phyloP scores from a whole-genome alignment of 768 basidiomycete genomes.

The Collybia sordida region DNA sequence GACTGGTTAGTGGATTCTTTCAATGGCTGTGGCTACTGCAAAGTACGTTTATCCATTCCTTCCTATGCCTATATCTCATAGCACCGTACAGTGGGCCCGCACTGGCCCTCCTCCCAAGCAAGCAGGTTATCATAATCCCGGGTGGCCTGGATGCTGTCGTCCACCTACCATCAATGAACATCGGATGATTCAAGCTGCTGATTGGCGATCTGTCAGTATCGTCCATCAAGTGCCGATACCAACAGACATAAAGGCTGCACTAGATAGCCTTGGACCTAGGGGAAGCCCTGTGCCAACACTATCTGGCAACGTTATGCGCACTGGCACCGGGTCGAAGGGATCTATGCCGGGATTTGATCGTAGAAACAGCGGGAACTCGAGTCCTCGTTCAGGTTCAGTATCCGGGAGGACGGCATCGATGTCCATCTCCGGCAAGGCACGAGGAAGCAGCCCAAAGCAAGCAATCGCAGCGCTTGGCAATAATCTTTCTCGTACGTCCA shows the following conservation, averaged over 20 bases:
- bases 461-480: slow-evolving; percentile 34
- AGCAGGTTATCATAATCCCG: slow-evolving; percentile 63
- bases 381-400: slow-evolving; percentile 29
- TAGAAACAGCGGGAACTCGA: slow-evolving; percentile 42
- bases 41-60: slow-evolving; percentile 47
- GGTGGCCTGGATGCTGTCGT: slow-evolving; percentile 92
- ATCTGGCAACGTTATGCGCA: slow-evolving; percentile 28
- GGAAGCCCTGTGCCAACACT: slow-evolving; percentile 27
- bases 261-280: slow-evolving; percentile 53
- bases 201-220: slow-evolving; percentile 79
- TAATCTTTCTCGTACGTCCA: slow-evolving; percentile 38
- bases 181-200: slow-evolving; percentile 63
- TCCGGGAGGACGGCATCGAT: slow-evolving; percentile 31
- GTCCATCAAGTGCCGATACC: slow-evolving; percentile 78
- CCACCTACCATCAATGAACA: slow-evolving; percentile 61
- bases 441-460: slow-evolving; percentile 57
- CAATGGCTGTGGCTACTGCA: slow-evolving; percentile 90
- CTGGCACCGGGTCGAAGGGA: slow-evolving; percentile 24
- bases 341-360: slow-evolving; percentile 39
- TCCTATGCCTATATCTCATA: slow-evolving; percentile 19
- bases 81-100: slow-evolving; percentile 63
- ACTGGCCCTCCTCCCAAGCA: slow-evolving; percentile 53
- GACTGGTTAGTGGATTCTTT: slow-evolving; percentile 64
- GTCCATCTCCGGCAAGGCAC: slow-evolving; percentile 39
- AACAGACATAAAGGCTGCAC: slow-evolving; percentile 62